Base-by-base conservation (phyloP, 169 alveolate species). In the Miamiensis avidus region DNA sequence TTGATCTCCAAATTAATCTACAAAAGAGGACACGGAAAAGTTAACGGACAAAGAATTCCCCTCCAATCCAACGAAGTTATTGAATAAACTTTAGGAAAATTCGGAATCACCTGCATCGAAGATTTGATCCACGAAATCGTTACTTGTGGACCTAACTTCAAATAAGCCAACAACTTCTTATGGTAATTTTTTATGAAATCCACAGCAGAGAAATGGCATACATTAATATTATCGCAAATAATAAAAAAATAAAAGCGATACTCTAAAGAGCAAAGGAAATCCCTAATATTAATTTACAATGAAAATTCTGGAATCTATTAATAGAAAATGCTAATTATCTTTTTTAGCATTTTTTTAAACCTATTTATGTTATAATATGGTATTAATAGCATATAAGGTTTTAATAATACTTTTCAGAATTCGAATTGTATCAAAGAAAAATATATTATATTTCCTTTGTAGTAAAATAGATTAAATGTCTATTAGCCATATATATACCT, bases 81-180 rank as follows among this genome's bases (percentile, higher is more conserved):
- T 89, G 97, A 97, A 74, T 90, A 95, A 75, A 85, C 75, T 79
- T 95, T 98, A 75, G 98, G 98, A 30, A 92, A 95, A 88, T 82
- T 72, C 84, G 94, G 95, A 28, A 94, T 98, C 69, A 95, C 94
- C 91, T 98, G 99, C 81, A 92, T 99, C 95, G 99, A 99, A 93
- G 99, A 99, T 87, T 93, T 99, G 86, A 97, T 99, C 78, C 99
- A 99, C 93, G 99, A 99, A 93, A 96, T 99, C 84, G 93, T 96
- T 94, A 98, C 99, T 65, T 97, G 98, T 89, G 99, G 99, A 74
- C 99, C 99, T 73, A 97, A 97, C 94, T 99, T 99, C 98, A 99
- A 98, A 98, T 99, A 98, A 95, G 99, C 98, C 84, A 98, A 98
- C 96, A 97, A 97, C 94, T 97, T 98, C 97, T 93, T 99, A 82